Base-by-base conservation (phyloP, 2,329 filamentous ascomycete species). In the Xylariomycetidae sp. region DNA sequence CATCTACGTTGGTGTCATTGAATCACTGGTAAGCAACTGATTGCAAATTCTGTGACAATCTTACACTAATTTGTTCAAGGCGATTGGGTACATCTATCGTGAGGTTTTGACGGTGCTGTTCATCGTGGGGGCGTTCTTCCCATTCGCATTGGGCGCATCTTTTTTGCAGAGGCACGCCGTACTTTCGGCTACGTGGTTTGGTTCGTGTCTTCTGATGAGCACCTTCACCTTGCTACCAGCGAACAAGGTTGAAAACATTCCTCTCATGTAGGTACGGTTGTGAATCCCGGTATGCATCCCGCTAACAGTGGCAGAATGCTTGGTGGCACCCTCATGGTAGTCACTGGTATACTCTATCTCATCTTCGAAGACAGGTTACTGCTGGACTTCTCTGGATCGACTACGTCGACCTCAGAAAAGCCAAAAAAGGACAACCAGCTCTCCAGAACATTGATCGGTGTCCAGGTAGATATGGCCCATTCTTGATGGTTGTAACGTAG, bases 21-120 rank as follows among this genome's bases (percentile, higher is more conserved):
- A 90, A 56, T 85, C 82, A 33, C 68, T 98, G 56, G 82, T 85
- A 64, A 59, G 70, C 63, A 15, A 20, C 18, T 15, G n/a, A n/a
- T n/a, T n/a, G n/a, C n/a, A n/a, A n/a, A n/a, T n/a, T n/a, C n/a
- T n/a, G n/a, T n/a, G n/a, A n/a, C n/a, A n/a, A n/a, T n/a, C n/a
- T n/a, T n/a, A n/a, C 20, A 9, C 29, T 41, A 39, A 41, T 24
- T 26, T 3, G 2, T 26, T 1, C 17, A 35, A 92, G 85, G 88
- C 92, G 15, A 70, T 94, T 62, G 89, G 87, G 31, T 98, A 98
- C 57, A 94, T 94, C 36, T 74, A 90, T 48, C 81, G 92, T 25
- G 83, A 95, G 53, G 78, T 96, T 16, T 82, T 93, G 48, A 95
- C 90, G 0, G 64, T 76, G 1, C 76, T 90, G 35, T 98, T 89